Evolutionary conservation across 805 yeast species (phyloP), one percentile per base, ranked within the genome.

Genomic region (Cyberlindnera misumaiensis): DNA sequence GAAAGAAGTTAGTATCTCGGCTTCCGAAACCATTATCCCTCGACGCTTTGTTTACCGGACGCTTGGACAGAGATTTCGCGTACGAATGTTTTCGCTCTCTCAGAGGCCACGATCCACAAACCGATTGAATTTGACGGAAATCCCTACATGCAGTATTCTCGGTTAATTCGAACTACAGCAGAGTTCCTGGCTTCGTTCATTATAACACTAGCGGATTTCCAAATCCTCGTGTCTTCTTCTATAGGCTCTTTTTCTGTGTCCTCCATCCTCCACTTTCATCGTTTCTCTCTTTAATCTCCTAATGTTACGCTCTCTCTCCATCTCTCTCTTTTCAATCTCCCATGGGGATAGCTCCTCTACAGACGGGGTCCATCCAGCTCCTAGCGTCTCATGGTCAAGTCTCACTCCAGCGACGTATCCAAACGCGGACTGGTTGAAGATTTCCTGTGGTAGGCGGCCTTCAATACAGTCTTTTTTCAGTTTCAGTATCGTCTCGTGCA

Each of bases 271-370:
- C 36, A 83, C 75, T 43, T 87, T 68, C 67, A 85, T 79, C 9
- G 88, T 80, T 58, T 93, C 97, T 62, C 98, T 77, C 68, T 94
- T 90, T 56, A 89, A 70, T 56, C 98, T 77, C 61, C 98, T 76
- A 44, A 87, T 71, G 56, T 84, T 88, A 60, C 97, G 74, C 51
- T 89, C 96, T 54, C 94, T 79, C 62, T 93, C 98, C 49, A 88
- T 87, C 58, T 93, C 97, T 48, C 97, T 74, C 63, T 83, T 82
- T 56, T 90, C 97, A 41, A 93, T 86, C 60, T 93, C 98, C 75
- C 89, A 87, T 39, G 85, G 89, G 2, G 93, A 79, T 42, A 93
- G 70, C 11, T 77, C 75, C 60, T 90, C 97, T 6, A 90, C 82
- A 31, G 77, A 72, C 20, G 98, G 98, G 39, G 81, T 80, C 94